Base-by-base conservation (phyloP, 495 filamentous ascomycete species). In the Hapsidospora chrysogenum region DNA sequence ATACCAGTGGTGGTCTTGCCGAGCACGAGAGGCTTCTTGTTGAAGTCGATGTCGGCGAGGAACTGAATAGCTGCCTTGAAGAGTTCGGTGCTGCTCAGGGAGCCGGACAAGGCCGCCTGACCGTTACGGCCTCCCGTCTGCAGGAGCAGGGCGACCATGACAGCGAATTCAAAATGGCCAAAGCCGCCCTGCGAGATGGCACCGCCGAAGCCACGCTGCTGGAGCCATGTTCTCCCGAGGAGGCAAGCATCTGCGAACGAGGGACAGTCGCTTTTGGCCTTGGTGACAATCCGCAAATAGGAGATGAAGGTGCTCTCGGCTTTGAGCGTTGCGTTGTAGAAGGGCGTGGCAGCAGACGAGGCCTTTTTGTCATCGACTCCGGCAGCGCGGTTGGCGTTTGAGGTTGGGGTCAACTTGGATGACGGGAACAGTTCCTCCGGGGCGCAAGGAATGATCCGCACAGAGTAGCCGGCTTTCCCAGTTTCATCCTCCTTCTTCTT, bases 41-140 rank as follows among this genome's bases (percentile, higher is more conserved):
- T 51, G 21, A 96, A 50, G 47, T 93, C 74, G 17, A 63, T 74
- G 4, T 66, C 62, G 7, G 81, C 70, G 13, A 97, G 56, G 47
- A 83, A 92, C 52, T 95, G 85, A 29, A 97, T 47, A 4, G 74
- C 74, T 1, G 78, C 85, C 51, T 92, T 96, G 64, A 97, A 94
- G 38, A 96, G 70, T 53, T 97, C 87, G 29, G 89, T 89, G 58
- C 77, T 80, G 54, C 78, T 92, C 43, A 92, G 80, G 6, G 81
- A 80, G 11, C 72, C 57, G 17, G 83, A 76, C 2, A 97, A 62
- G 16, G 85, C 48, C 2, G 76, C 63, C 34, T 72, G 67, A 3
- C 80, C 81, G 42, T 70, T 76, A 2, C 66, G 64, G 11, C 75
- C 79, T 8, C 78, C 78, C 2, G 73, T 70, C 49, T 85, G 77